Base-by-base conservation (phyloP, 371 early-diverging fungal genomes). In the Phascolomyces articulosus region DNA sequence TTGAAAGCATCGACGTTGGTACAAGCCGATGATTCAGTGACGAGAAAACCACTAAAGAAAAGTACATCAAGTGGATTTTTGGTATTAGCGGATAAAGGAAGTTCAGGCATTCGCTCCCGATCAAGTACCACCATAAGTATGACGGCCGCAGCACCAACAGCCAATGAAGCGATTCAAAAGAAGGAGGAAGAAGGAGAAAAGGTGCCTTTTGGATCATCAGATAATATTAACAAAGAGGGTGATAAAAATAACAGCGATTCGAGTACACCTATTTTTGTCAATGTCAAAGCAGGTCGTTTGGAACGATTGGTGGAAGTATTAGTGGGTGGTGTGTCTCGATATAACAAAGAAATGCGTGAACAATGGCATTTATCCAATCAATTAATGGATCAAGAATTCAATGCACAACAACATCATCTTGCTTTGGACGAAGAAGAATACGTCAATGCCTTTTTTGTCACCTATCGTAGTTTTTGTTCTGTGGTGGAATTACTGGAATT, bases 381-480 rank as follows among this genome's bases (percentile, higher is more conserved):
- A 16, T 20, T 69, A 16, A 40, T 63, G 21, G 65, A 70, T 40
- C 51, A 65, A 24, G 53, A 55, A 9, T 41, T 38, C 20, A 40
- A 31, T 21, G 26, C 61, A 9, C 61, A 62, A 16, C 71, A 47
- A 9, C 61, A 62, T 9, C 71, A 47, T 58, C 65, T 70, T 51
- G 62, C 63, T 16, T 74, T 87, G 60, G 84, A 87, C 47, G 83
- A 82, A 26, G 74, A 68, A 41, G 75, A 83, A 31, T 87, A 78
- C 51, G 61, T 66, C 18, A 67, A 65, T 4, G 74, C 77, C 0
- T 87, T 89, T 58, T 87, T 89, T 69, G 74, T 75, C 20, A 86
- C 87, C 1, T 89, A 82, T 58, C 83, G 89, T 23, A 82, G 80
- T 28, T 84, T 81, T 60, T 83, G 83, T 38, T 78, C 84, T 0